These are phyloP conservation scores for Mycena alexandri DNA, from an alignment of 768 basidiomycete species.

Conservation along the genomic window DNA sequence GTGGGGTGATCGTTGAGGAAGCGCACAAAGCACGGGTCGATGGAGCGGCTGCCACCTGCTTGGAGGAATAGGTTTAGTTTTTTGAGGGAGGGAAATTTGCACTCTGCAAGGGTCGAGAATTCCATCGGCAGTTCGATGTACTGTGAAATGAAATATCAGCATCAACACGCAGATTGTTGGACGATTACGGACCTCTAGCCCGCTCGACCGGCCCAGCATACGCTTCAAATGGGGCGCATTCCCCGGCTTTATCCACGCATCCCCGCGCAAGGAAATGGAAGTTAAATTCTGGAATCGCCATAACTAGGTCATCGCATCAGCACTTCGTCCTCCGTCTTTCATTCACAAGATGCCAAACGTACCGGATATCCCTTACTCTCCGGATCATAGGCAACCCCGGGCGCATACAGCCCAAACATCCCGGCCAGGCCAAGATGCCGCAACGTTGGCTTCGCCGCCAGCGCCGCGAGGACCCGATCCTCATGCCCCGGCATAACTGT, in stretches of 20 bases:
- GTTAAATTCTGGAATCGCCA: slow-evolving; percentile 47
- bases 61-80: slow-evolving; percentile 56
- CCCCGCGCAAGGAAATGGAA: slow-evolving; percentile 45
- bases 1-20: slow-evolving; percentile 62
- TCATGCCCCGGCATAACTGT: slow-evolving; percentile 53
- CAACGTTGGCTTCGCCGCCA: slow-evolving; percentile 46
- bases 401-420: slow-evolving; percentile 55
- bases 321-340: neutral
- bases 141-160: slow-evolving; percentile 39
- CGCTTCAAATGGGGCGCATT: slow-evolving; percentile 41
- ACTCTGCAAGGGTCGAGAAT: slow-evolving; percentile 50
- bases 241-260: slow-evolving; percentile 45
- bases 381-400: slow-evolving; percentile 43
- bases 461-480: slow-evolving; percentile 52
- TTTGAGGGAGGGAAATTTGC: slow-evolving; percentile 57
- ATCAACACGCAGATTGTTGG: neutral
- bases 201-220: slow-evolving; percentile 46
- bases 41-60: slow-evolving; percentile 51
- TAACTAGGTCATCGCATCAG: slow-evolving; percentile 36
- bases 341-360: slow-evolving; percentile 36
- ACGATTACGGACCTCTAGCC: slow-evolving; percentile 43
- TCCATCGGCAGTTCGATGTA: slow-evolving; percentile 63
- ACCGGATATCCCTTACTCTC: slow-evolving; percentile 55
- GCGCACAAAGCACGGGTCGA: slow-evolving; percentile 50
- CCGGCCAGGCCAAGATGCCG: slow-evolving; percentile 54